Evolutionary conservation across 345 rosid genomes (phyloP).

Genomic region (Punica granatum): DNA sequence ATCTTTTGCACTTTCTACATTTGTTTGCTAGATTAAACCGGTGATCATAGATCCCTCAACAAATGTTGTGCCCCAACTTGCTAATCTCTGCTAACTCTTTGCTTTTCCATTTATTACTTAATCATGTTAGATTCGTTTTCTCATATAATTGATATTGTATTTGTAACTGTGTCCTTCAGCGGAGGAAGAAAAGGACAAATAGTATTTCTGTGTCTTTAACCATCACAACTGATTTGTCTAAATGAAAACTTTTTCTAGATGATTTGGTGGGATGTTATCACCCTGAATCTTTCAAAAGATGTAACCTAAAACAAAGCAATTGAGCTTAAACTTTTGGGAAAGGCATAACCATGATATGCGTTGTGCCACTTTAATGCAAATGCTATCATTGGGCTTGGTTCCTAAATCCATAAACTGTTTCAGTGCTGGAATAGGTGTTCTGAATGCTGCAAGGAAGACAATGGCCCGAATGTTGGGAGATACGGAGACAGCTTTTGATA

Average conservation of each 20-base stretch:
- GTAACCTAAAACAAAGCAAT: background rate
- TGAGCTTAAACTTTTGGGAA: background rate
- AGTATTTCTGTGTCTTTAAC: too few relatives aligned
- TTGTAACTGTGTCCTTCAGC: too few relatives aligned
- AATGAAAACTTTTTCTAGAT: too few relatives aligned
- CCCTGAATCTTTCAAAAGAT: background rate
- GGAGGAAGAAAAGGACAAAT: too few relatives aligned
- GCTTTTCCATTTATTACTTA: background rate
- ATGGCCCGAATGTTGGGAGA: constrained; percentile 98
- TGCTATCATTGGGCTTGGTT: constrained; percentile 9
- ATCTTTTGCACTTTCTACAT: too few relatives aligned
- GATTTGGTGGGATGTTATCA: background rate
- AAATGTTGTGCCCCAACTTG: background rate
- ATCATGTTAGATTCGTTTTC: background rate
- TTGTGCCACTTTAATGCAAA: background rate
- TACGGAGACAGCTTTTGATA: constrained; percentile 71
- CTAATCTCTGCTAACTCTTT: background rate
- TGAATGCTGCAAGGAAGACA: constrained; percentile 94
- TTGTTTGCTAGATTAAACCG: background rate
- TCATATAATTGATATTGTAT: background rate
- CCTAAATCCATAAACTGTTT: constrained; percentile 19
- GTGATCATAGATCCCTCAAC: background rate
- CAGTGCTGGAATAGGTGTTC: constrained; percentile 98
- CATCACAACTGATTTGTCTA: too few relatives aligned
- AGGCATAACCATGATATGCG: background rate